phyloP scores from a whole-genome alignment of 495 filamentous ascomycete species.

The Lentithecium fluviatile region DNA sequence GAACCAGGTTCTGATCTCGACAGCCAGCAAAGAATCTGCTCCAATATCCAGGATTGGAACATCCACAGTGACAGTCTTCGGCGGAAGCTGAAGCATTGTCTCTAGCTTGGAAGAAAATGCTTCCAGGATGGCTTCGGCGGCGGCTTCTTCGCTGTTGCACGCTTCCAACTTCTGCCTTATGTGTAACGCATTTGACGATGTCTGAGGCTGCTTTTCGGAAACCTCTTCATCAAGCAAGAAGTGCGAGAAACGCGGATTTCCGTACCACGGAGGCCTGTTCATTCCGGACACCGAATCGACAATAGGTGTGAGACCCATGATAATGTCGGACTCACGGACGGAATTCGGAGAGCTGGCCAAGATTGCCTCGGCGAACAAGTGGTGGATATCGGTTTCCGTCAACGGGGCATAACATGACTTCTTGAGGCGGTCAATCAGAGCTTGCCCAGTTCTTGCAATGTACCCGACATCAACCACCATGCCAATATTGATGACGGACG shows the following conservation, averaged over 20 bases:
- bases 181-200: no score
- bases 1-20: slow-evolving; percentile 31
- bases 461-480: neutral
- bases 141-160: neutral
- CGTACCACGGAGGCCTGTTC: neutral
- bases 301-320: neutral
- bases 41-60: neutral
- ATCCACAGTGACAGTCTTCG: neutral
- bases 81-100: neutral
- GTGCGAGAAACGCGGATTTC: neutral
- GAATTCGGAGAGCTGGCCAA: slow-evolving; percentile 41
- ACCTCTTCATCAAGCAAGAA: neutral
- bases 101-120: neutral
- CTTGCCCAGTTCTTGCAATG: neutral
- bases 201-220: neutral
- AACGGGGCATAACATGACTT: no score
- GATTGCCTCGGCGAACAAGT: slow-evolving; percentile 60
- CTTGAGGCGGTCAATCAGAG: neutral
- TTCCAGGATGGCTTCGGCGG: neutral
- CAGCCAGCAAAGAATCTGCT: neutral
- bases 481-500: slow-evolving; percentile 2
- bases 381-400: no score
- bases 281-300: no score
- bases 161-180: neutral
- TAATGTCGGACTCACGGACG: neutral